These are phyloP conservation scores for Apiospora phragmitis DNA, from an alignment of 2,329 filamentous ascomycete genomes.

Conservation along the genomic window DNA sequence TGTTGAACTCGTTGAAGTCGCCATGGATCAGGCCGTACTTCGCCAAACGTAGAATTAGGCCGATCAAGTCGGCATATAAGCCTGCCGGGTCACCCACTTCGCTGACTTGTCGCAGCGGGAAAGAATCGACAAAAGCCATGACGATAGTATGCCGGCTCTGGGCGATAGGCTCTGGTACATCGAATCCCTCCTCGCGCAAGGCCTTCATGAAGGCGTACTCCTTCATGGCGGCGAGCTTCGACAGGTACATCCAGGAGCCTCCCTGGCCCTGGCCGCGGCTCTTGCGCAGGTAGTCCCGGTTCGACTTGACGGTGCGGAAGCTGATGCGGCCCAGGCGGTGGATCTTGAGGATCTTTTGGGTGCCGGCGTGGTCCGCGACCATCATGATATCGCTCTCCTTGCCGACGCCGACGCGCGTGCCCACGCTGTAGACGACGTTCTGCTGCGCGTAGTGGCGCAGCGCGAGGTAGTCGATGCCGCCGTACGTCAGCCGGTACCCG, in stretches of 20 bases:
- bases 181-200: slow-evolving; percentile 79
- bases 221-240: slow-evolving; percentile 85
- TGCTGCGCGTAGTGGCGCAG: slow-evolving; percentile 83
- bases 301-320: slow-evolving; percentile 93
- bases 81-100: slow-evolving; percentile 77
- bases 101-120: slow-evolving; percentile 86
- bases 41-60: slow-evolving; percentile 80
- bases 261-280: slow-evolving; percentile 52
- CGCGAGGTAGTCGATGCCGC: slow-evolving; percentile 95
- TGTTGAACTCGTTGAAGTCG: slow-evolving; percentile 99
- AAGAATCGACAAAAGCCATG: slow-evolving; percentile 92
- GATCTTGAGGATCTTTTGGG: slow-evolving; percentile 87
- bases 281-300: slow-evolving; percentile 91
- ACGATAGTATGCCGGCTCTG: slow-evolving; percentile 95
- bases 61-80: slow-evolving; percentile 91
- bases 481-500: slow-evolving; percentile 94
- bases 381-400: slow-evolving; percentile 98
- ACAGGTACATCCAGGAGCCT: slow-evolving; percentile 98
- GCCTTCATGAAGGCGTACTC: slow-evolving; percentile 95
- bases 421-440: slow-evolving; percentile 84
- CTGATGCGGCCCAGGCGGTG: slow-evolving; percentile 94
- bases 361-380: slow-evolving; percentile 76
- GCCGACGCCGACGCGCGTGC: slow-evolving; percentile 91
- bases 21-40: slow-evolving; percentile 91
- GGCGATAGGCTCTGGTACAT: slow-evolving; percentile 82